These are phyloP conservation scores for Xylaria digitata DNA, from an alignment of 2,329 filamentous ascomycete genomes.

Conservation along the genomic window DNA sequence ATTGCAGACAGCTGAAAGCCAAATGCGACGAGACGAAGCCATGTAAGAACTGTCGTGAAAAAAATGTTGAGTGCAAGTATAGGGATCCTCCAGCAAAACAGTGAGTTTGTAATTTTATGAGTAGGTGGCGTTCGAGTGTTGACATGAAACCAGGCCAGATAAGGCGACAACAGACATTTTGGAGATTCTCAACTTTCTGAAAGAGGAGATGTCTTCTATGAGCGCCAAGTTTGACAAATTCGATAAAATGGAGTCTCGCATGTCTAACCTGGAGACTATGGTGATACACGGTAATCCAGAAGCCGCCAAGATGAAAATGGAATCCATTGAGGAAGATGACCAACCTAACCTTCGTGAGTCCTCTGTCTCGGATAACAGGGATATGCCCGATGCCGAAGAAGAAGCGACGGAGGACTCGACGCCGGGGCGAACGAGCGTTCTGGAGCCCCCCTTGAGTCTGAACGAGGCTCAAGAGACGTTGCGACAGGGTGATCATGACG, in stretches of 20 bases:
- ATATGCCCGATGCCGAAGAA: slow-evolving; percentile 35
- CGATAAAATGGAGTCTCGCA: slow-evolving; percentile 51
- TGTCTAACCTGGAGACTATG: slow-evolving; percentile 55
- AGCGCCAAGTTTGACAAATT: slow-evolving; percentile 50
- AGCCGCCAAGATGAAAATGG: slow-evolving; percentile 46
- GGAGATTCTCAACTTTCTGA: slow-evolving; percentile 59
- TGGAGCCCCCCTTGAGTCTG: slow-evolving; percentile 44
- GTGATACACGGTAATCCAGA: slow-evolving; percentile 45
- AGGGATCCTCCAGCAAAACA: slow-evolving; percentile 91
- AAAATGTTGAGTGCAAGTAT: slow-evolving; percentile 85
- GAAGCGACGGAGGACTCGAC: slow-evolving; percentile 45
- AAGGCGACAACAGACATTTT: slow-evolving; percentile 71
- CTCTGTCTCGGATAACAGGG: slow-evolving; percentile 37
- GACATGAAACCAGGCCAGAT: slow-evolving; percentile 59
- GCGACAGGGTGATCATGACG: slow-evolving; percentile 57
- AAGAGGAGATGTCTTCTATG: slow-evolving; percentile 50
- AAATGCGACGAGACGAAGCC: slow-evolving; percentile 91
- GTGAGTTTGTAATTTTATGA: slow-evolving; percentile 62
- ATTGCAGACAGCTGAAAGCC: slow-evolving; percentile 86
- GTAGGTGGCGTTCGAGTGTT: slow-evolving; percentile 10
- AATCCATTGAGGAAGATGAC: slow-evolving; percentile 50
- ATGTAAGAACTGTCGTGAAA: slow-evolving; percentile 89
- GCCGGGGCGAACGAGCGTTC: slow-evolving; percentile 46
- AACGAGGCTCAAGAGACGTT: slow-evolving; percentile 50
- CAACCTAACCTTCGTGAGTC: slow-evolving; percentile 44